Evolutionary conservation across 768 basidiomycete genomes (phyloP), one percentile per base, ranked within the genome.

Genomic region (Pleurotus giganteus): DNA sequence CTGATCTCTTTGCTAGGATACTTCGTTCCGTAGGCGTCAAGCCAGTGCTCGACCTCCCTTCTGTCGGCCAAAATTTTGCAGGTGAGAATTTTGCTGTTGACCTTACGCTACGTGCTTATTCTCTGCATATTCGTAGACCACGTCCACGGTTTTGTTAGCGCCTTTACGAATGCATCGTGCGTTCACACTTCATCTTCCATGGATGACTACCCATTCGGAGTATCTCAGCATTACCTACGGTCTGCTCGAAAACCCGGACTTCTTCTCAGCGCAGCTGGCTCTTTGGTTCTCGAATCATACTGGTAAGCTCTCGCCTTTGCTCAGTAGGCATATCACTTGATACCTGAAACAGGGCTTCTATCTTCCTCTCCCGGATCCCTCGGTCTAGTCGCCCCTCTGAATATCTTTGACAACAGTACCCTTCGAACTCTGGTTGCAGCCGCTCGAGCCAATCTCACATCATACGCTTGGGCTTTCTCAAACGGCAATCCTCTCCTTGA

Each of bases 41-140:
- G 1, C 67, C 73, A 4, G 65, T 72, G 4, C 54, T 77, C 47
- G 71, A 75, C 21, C 65, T 81, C 2, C 78, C 81, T 3, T 80
- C 77, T 29, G 79, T 84, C 15, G 82, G 82, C 1, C 69, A 71
- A 47, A 72, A 72, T 39, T 58, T 72, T n/a, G 64, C 66, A n/a
- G 71, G 70, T 70, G 27, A 5, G 58, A 31, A 13, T 39, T 23
- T 34, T 27, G n/a, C 41, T 47, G 21, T 21, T 37, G 34, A 15
- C 32, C n/a, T 3, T 21, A n/a, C 3, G 9, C n/a, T 32, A 4
- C 6, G 21, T 50, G 13, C 24, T 13, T 12, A 53, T 21, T 37
- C 7, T 45, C 26, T 32, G 2, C 36, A 11, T 28, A n/a, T 17
- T 19, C 7, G 9, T 21, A 71, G 69, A 71, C 46, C 68, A 70